Percentiles rank a stretch among this genome's conserved stretches.
These are phyloP conservation scores for Dissophora ornata DNA, from an alignment of 192 early-diverging fungal species.

Conservation along the genomic window DNA sequence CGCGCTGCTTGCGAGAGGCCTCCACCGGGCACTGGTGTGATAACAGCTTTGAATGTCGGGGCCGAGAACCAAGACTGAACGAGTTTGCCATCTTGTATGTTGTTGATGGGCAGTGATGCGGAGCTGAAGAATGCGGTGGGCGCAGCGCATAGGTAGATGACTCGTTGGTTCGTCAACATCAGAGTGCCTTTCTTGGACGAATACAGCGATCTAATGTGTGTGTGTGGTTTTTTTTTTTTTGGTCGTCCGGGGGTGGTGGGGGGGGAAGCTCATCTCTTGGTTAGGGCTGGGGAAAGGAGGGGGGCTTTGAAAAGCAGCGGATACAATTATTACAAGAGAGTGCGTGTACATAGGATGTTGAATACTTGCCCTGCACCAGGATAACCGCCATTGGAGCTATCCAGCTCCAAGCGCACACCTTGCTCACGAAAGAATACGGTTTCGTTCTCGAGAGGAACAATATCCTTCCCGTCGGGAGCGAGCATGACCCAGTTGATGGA, in stretches of 20 bases:
- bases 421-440: slow-evolving; percentile 32
- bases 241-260: not conserved
- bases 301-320: not conserved
- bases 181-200: slow-evolving; percentile 36
- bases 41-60: slow-evolving; percentile 35
- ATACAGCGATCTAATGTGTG: slow-evolving; percentile 20
- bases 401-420: slow-evolving; percentile 40
- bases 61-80: slow-evolving; percentile 47
- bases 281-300: not conserved
- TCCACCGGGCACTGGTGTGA: slow-evolving; percentile 40
- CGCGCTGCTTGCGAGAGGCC: slow-evolving; percentile 37
- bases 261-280: not conserved
- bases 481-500: slow-evolving; percentile 54
- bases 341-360: too few species aligned
- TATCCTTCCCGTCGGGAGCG: slow-evolving; percentile 40
- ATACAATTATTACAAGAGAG: too few species aligned
- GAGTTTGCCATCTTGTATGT: slow-evolving; percentile 44
- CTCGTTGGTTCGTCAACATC: slow-evolving; percentile 43
- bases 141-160: slow-evolving; percentile 27
- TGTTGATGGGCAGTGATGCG: slow-evolving; percentile 43
- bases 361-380: slow-evolving; percentile 48
- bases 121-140: slow-evolving; percentile 27
- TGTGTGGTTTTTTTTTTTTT: too few species aligned
- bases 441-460: slow-evolving; percentile 42
- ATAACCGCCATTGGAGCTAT: slow-evolving; percentile 49